Evolutionary conservation across 2,329 filamentous ascomycete genomes (phyloP).

Genomic region (Hypoxylon sp.): DNA sequence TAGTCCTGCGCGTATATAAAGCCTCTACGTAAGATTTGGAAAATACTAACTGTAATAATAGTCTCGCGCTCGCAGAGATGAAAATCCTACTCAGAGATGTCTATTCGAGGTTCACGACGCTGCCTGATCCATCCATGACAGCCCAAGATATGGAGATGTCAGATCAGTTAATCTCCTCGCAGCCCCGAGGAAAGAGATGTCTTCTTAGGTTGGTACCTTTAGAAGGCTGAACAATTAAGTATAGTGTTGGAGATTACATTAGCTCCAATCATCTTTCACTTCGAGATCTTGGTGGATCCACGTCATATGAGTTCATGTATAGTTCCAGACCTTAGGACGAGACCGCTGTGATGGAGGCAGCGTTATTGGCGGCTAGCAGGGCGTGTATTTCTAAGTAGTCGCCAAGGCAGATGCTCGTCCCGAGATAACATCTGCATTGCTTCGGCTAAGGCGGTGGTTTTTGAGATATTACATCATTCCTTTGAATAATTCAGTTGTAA

Average conservation of each 20-base stretch:
- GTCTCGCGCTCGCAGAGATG: conserved; percentile 77
- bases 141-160: conserved; percentile 73
- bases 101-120: conserved; percentile 71
- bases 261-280: background rate
- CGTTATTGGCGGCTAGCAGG: background rate
- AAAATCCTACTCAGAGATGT: conserved; percentile 74
- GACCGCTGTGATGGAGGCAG: background rate
- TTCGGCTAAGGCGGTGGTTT: background rate
- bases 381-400: background rate
- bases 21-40: conserved; percentile 2
- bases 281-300: background rate
- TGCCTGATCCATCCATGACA: conserved; percentile 68
- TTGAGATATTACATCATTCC: background rate
- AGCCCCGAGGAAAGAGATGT: conserved; percentile 73
- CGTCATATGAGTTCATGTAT: background rate
- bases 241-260: background rate
- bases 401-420: background rate
- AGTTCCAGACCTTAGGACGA: background rate
- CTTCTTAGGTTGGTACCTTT: conserved; percentile 65
- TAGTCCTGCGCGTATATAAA: background rate
- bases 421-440: background rate
- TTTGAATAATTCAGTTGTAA: background rate
- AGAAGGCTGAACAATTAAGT: conserved; percentile 10
- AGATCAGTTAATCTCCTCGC: conserved; percentile 77
- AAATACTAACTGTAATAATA: conserved; percentile 48